phyloP scores from a whole-genome alignment of 2,329 filamentous ascomycete species.

The Bertia moriformis region DNA sequence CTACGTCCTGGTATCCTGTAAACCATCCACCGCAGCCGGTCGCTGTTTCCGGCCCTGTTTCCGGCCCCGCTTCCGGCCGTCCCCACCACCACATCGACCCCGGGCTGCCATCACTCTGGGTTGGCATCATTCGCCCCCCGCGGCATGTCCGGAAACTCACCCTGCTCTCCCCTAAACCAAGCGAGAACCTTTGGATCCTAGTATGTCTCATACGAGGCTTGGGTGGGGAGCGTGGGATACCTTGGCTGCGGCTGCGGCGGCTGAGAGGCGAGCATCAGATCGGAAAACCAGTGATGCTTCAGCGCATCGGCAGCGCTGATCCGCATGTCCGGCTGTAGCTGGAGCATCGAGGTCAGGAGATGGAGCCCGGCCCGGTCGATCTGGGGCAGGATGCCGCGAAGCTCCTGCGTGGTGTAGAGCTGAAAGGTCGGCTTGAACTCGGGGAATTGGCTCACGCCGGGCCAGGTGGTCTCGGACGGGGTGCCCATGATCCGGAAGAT shows the following conservation, averaged over 20 bases:
- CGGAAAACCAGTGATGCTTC: slow-evolving; percentile 81
- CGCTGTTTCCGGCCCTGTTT: too few relatives aligned
- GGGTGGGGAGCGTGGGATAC: slow-evolving; percentile 11
- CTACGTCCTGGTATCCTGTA: too few relatives aligned
- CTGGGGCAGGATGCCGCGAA: slow-evolving; percentile 73
- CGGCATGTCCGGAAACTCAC: neutral
- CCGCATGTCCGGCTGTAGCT: slow-evolving; percentile 79
- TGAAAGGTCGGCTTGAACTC: slow-evolving; percentile 95
- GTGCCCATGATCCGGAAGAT: slow-evolving; percentile 99
- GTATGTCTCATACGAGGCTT: slow-evolving; percentile 11
- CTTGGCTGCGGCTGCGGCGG: slow-evolving; percentile 14
- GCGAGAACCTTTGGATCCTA: slow-evolving; percentile 3
- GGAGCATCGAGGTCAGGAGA: slow-evolving; percentile 77
- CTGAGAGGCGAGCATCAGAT: too few relatives aligned
- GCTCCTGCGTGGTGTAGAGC: slow-evolving; percentile 82
- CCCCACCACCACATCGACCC: too few relatives aligned
- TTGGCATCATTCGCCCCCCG: too few relatives aligned
- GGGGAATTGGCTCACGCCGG: slow-evolving; percentile 84
- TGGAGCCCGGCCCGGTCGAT: slow-evolving; percentile 81
- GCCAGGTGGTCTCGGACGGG: slow-evolving; percentile 88
- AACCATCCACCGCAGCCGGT: too few relatives aligned
- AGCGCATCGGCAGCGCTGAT: slow-evolving; percentile 78
- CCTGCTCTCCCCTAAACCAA: neutral
- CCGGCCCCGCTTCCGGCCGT: too few relatives aligned
- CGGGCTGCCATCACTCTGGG: too few relatives aligned